Evolutionary conservation across 2,329 filamentous ascomycete species (phyloP), one percentile per base, ranked within the genome.

Genomic region (Aspergillus hiratsukae): DNA sequence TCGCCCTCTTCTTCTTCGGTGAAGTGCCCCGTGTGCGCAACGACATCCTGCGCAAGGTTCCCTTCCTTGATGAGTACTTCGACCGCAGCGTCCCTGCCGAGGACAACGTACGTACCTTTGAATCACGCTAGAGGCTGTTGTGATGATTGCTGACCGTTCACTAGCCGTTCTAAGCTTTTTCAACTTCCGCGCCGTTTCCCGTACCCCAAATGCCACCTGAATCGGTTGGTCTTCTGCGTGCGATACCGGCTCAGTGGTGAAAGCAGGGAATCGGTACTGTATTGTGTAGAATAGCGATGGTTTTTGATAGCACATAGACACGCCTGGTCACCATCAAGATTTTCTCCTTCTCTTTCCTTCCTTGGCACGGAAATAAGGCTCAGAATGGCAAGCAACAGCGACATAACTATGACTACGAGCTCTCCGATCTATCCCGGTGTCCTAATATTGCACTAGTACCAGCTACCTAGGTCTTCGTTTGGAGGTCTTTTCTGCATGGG

Each of bases 1-100:
- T 83, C 72, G 82, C 81, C 40, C 69, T 87, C 64, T 86, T 83
- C 77, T 84, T 87, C 79, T 83, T 87, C 75, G 81, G 82, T 65
- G 84, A 85, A 65, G 78, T 87, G 27, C 84, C 84, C 58, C 80
- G 79, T 67, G 82, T 87, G 48, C 78, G 83, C 68, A 78, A 81
- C 65, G 84, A 87, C 69, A 83, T 87, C 63, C 77, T 85, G 70
- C 77, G 80, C 73, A 81, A 84, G 74, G 66, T 86, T 27, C 84
- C 84, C 6, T 70, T 85, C 62, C 74, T 87, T 51, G 81, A 81
- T 60, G 69, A 72, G 54, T 84, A 82, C 74, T 86, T 80, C 70
- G 74, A 81, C 66, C 75, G 78, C 60, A 80, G 82, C 71, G 76
- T 87, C 63, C 73, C 84, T 59, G 81, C 84, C 21, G 83, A 86